These are phyloP conservation scores for Pelargonium australe DNA, from an alignment of 441 rosid genomes.

Conservation along the genomic window DNA sequence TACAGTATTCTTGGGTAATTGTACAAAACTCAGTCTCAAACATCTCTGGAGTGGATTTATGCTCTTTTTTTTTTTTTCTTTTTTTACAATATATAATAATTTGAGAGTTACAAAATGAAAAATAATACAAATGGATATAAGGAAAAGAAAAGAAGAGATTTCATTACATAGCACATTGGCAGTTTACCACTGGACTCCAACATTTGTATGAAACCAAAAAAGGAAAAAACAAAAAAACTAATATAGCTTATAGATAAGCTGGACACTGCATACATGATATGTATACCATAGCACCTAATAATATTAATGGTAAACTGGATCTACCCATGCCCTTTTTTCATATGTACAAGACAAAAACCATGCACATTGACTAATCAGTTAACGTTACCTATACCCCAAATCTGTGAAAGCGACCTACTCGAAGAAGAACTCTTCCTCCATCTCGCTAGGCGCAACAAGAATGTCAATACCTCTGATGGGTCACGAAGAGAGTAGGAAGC, in stretches of 20 bases:
- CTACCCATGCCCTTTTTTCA: background rate
- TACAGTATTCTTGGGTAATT: too few species aligned
- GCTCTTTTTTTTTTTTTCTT: too few species aligned
- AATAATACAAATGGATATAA: too few species aligned
- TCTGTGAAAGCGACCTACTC: slow-evolving; percentile 33
- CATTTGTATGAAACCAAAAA: background rate
- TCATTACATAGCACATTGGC: too few species aligned
- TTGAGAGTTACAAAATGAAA: too few species aligned
- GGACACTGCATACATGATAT: background rate
- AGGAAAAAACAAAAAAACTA: background rate
- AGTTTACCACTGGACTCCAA: too few species aligned
- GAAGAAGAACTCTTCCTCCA: slow-evolving; percentile 44
- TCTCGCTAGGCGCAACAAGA: slow-evolving; percentile 38
- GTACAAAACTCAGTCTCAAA: too few species aligned
- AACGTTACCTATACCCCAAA: slow-evolving; percentile 25
- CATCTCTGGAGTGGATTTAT: too few species aligned
- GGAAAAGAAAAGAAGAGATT: too few species aligned
- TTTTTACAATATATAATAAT: too few species aligned
- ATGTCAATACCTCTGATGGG: slow-evolving; percentile 42
- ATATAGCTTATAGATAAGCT: background rate
- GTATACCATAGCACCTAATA: slow-evolving; percentile 3
- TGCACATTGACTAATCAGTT: background rate
- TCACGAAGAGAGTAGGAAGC: slow-evolving; percentile 47
- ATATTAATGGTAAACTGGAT: background rate
- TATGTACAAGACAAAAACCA: background rate